phyloP scores from a whole-genome alignment of 1,139 yeast species.

The Diutina pseudorugosa region DNA sequence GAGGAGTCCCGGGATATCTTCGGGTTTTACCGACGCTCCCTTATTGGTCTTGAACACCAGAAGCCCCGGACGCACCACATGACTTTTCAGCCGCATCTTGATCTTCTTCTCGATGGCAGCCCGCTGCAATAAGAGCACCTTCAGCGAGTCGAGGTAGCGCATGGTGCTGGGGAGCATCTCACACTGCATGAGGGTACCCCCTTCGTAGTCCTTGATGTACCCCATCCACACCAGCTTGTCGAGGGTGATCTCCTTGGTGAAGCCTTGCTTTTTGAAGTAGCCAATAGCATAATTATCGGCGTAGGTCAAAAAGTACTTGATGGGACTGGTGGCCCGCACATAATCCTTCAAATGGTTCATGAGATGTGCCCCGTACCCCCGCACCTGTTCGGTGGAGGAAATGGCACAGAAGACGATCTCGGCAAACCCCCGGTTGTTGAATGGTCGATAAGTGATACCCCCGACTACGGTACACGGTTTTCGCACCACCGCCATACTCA shows the following conservation, averaged over 20 bases:
- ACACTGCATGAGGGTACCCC: constrained; percentile 97
- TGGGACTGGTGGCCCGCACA: constrained; percentile 78
- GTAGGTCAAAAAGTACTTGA: constrained; percentile 82
- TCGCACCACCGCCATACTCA: constrained; percentile 91
- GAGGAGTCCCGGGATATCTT: constrained; percentile 71
- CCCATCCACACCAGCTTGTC: constrained; percentile 95
- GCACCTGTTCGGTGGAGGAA: constrained; percentile 90
- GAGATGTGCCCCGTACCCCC: constrained; percentile 97
- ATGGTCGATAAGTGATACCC: constrained; percentile 93
- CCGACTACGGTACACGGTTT: constrained; percentile 94
- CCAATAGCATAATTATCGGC: constrained; percentile 99
- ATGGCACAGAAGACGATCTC: constrained; percentile 98
- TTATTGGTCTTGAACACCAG: constrained; percentile 43
- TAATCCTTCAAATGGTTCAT: constrained; percentile 97
- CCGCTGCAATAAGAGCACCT: constrained; percentile 73
- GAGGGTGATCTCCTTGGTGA: constrained; percentile 84
- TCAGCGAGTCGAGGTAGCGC: constrained; percentile 80
- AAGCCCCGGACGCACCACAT: constrained; percentile 73
- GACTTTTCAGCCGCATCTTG: constrained; percentile 65
- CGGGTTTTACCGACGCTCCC: constrained; percentile 35
- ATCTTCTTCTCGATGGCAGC: constrained; percentile 87
- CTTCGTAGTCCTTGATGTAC: constrained; percentile 95
- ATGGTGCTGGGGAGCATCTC: constrained; percentile 73
- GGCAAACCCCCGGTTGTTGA: constrained; percentile 82
- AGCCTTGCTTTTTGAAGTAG: constrained; percentile 94